Evolutionary conservation across 1,284 basidiomycete species (phyloP).

Genomic region (Trametes versicolor): DNA sequence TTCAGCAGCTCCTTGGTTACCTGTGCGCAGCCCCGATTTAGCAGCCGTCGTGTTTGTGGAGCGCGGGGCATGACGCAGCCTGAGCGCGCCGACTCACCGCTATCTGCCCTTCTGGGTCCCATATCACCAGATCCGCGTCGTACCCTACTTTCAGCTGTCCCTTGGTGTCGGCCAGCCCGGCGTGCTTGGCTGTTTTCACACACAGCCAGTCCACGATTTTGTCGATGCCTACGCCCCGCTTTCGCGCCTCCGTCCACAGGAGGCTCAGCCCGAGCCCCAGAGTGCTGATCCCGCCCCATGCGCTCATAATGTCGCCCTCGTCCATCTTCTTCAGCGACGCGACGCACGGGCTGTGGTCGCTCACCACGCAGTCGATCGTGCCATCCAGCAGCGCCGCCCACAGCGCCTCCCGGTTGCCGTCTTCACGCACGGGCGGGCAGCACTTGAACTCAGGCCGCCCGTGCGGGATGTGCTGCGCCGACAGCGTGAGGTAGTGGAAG

Average conservation of each 20-base stretch:
- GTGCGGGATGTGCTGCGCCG: constrained; percentile 70
- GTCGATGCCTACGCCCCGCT: constrained; percentile 65
- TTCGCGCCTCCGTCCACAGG: constrained; percentile 83
- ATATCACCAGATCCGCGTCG: constrained; percentile 89
- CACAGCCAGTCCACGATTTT: constrained; percentile 82
- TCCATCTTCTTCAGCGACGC: constrained; percentile 84
- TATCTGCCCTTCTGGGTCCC: constrained; percentile 77
- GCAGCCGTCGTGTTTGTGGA: not conserved
- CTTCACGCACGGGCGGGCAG: constrained; percentile 90
- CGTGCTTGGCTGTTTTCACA: constrained; percentile 78
- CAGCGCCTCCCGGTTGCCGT: constrained; percentile 74
- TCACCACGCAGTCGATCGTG: constrained; percentile 89
- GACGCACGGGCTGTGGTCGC: constrained; percentile 93
- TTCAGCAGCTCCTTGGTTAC: constrained; percentile 77
- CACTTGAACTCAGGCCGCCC: constrained; percentile 90
- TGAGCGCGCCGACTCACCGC: constrained; percentile 55
- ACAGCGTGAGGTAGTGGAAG: constrained; percentile 90
- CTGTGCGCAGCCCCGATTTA: constrained; percentile 48
- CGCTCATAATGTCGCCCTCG: constrained; percentile 82
- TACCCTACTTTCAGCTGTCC: constrained; percentile 77
- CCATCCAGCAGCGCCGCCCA: constrained; percentile 87
- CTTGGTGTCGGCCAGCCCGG: constrained; percentile 74
- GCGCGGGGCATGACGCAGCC: constrained; percentile 1
- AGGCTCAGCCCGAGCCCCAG: constrained; percentile 89
- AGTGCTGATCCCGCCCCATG: constrained; percentile 94